Evolutionary conservation across 2,329 filamentous ascomycete genomes (phyloP), one percentile per base, ranked within the genome.

Genomic region (Verticillium longisporum): DNA sequence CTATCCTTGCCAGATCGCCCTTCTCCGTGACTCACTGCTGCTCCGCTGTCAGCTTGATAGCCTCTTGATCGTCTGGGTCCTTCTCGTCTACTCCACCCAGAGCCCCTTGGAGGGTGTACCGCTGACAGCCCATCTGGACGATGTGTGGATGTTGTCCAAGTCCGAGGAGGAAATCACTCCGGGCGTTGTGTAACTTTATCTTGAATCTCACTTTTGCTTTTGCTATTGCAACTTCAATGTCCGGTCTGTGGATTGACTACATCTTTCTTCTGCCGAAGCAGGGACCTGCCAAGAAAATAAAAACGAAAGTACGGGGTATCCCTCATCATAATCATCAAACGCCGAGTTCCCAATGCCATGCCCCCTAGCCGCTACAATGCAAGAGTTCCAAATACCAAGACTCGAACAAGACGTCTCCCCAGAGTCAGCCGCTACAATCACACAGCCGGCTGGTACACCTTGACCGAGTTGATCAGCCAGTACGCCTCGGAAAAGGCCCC

Each of bases 21-120:
- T 76, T 78, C 69, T 88, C 87, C 68, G 83, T 83, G 53, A 77
- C 75, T 18, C 70, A 66, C 2, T 78, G 75, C 11, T 73, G 62
- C 69, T 31, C 45, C 9, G 45, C 45, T 7, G 13, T 4, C 45
- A 6, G 10, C 13, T 73, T 56, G 7, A 2, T 2, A 33, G 68
- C 10, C 66, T 67, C 68, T 72, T 60, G 6, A 18, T 21, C 33
- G 21, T 37, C 57, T 41, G 38, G 57, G 31, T 50, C 21, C n/a
- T 34, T 34, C 32, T 62, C 57, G 36, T 73, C 71, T 4, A 92
- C 82, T 0, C 93, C 92, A 61, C n/a, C n/a, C 92, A 91, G 0
- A 97, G 77, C 10, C 92, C 91, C 64, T 88, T 88, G 0, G 92
- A 92, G 2, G 94, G 94, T 0, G 94, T 98, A 61, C 94, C 94